Percentiles rank a stretch among this genome's conserved stretches.
These are phyloP conservation scores for Ceratobasidium sp. DNA, from an alignment of 1,284 basidiomycete species.

Conservation along the genomic window DNA sequence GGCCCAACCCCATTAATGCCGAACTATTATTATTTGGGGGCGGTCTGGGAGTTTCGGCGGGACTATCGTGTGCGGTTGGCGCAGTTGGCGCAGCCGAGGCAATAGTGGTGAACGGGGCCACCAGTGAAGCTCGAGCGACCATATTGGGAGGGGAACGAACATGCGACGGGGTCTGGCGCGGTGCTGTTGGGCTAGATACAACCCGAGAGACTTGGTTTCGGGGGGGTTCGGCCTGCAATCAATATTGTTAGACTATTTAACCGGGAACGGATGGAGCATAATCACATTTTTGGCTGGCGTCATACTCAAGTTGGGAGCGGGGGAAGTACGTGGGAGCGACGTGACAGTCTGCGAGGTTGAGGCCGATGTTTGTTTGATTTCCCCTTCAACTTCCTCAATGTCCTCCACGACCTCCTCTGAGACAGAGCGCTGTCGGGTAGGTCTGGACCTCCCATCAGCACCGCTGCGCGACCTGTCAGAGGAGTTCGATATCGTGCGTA, in stretches of 20 bases:
- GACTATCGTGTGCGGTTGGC: not conserved
- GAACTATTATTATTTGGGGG: slow-evolving; percentile 30
- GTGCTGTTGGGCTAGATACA: not conserved
- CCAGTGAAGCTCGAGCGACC: slow-evolving; percentile 16
- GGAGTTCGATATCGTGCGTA: slow-evolving; percentile 27
- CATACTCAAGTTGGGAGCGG: slow-evolving; percentile 14
- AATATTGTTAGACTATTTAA: not conserved
- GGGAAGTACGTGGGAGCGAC: slow-evolving; percentile 6
- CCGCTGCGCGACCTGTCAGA: slow-evolving; percentile 23
- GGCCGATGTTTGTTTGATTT: slow-evolving; percentile 30
- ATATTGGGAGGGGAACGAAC: slow-evolving; percentile 30
- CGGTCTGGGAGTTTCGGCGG: not conserved
- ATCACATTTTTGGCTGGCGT: slow-evolving; percentile 21
- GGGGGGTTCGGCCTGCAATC: not conserved
- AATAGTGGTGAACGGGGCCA: slow-evolving; percentile 33
- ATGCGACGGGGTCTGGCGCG: not conserved
- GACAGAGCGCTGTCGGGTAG: slow-evolving; percentile 22
- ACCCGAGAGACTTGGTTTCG: not conserved
- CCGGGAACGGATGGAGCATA: not conserved
- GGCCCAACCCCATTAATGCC: slow-evolving; percentile 27
- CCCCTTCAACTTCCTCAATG: slow-evolving; percentile 15
- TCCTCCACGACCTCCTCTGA: slow-evolving; percentile 30
- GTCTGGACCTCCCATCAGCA: slow-evolving; percentile 2
- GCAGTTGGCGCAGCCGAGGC: slow-evolving; percentile 1
- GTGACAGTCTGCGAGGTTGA: slow-evolving; percentile 34